Percentiles rank a stretch among this genome's conserved stretches.
These are phyloP conservation scores for Conoideocrella luteorostrata DNA, from an alignment of 2,329 filamentous ascomycete genomes.

Conservation along the genomic window DNA sequence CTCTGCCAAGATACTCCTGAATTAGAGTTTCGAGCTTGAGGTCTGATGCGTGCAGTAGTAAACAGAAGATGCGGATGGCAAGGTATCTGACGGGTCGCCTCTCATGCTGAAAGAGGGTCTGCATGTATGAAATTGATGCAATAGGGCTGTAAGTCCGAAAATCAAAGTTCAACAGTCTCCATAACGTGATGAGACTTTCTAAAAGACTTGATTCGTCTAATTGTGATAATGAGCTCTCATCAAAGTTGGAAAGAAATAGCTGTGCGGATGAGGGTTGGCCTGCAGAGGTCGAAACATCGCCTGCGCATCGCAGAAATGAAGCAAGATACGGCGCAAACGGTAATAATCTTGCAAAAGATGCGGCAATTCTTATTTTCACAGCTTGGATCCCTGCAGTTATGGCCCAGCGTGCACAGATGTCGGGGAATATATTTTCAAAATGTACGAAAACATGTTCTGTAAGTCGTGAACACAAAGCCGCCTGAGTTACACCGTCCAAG, in stretches of 20 bases:
- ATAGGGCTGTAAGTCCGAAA: conserved; percentile 57
- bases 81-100: conserved; percentile 66
- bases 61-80: conserved; percentile 72
- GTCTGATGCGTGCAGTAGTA: conserved; percentile 75
- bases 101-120: conserved; percentile 58
- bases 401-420: conserved; percentile 77
- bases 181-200: conserved; percentile 44
- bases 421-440: conserved; percentile 70
- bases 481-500: conserved; percentile 63
- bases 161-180: conserved; percentile 75
- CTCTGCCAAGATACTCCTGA: conserved; percentile 53
- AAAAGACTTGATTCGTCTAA: conserved; percentile 18
- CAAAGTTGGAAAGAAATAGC: conserved; percentile 23
- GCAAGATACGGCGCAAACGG: conserved; percentile 77
- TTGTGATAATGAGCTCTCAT: conserved; percentile 19
- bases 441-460: conserved; percentile 69
- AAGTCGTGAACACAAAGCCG: conserved; percentile 61
- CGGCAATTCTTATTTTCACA: conserved; percentile 44
- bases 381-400: conserved; percentile 34
- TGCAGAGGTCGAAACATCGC: conserved; percentile 1
- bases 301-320: conserved; percentile 57
- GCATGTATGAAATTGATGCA: conserved; percentile 61
- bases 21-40: conserved; percentile 68
- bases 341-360: conserved; percentile 72
- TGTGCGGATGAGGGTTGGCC: conserved; percentile 18